Evolutionary conservation across 169 alveolate genomes (phyloP).

Genomic region (Plasmodium inui): DNA sequence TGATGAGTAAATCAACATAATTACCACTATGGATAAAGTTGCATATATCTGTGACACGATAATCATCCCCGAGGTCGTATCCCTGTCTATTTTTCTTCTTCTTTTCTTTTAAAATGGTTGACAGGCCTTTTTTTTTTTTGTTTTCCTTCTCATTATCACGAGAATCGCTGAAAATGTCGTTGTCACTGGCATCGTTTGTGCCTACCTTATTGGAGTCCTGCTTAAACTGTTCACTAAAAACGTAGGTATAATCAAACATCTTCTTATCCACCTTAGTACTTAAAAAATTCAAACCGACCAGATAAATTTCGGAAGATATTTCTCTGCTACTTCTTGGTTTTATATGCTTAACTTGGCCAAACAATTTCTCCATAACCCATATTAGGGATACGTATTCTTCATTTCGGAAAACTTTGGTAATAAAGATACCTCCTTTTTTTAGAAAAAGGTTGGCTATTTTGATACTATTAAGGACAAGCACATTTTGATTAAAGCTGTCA

Average conservation of each 20-base stretch:
- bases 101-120: constrained; percentile 83
- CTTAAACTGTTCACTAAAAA: constrained; percentile 88
- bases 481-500: constrained; percentile 98
- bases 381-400: constrained; percentile 97
- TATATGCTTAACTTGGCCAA: constrained; percentile 96
- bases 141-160: constrained; percentile 21
- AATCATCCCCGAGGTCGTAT: constrained; percentile 89
- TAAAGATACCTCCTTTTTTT: constrained; percentile 82
- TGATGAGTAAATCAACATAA: constrained; percentile 85
- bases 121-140: constrained; percentile 77
- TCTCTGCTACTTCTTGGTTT: constrained; percentile 98
- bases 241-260: constrained; percentile 95
- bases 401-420: constrained; percentile 80
- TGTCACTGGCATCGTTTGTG: constrained; percentile 64
- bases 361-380: constrained; percentile 97
- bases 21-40: constrained; percentile 84
- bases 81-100: constrained; percentile 90
- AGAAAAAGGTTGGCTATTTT: constrained; percentile 92
- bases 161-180: constrained; percentile 81
- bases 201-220: constrained; percentile 18
- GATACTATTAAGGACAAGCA: constrained; percentile 94
- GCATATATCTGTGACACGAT: constrained; percentile 78
- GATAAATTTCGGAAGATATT: constrained; percentile 98
- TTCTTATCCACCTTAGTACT: constrained; percentile 96
- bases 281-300: constrained; percentile 95